Percentiles rank a stretch among this genome's conserved stretches.
Conservation (phyloP, 139 green algal genomes). For the Coelastrella sp. region DNA sequence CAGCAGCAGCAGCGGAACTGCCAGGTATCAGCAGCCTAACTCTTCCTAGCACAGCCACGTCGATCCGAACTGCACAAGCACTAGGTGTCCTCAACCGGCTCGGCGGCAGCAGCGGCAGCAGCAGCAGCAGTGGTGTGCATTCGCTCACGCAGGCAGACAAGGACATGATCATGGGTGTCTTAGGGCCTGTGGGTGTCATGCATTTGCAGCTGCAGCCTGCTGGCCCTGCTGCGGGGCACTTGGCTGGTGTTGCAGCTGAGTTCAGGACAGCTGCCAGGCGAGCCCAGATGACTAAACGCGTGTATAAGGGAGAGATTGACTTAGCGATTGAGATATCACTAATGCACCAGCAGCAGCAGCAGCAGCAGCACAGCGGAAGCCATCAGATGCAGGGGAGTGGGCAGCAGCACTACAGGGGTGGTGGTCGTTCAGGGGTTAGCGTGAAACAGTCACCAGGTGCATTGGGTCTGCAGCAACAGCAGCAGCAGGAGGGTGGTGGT, state of each 20-base stretch:
- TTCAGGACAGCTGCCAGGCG: not conserved
- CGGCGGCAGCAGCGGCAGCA: conserved; percentile 9
- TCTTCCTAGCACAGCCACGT: no score
- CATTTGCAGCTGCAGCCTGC: conserved; percentile 26
- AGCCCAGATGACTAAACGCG: not conserved
- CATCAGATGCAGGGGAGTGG: not conserved
- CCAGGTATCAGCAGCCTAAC: not conserved
- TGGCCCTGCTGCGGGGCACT: not conserved
- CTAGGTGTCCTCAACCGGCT: conserved; percentile 24
- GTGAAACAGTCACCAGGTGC: not conserved
- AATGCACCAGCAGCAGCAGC: conserved; percentile 14
- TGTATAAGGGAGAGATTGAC: conserved; percentile 32
- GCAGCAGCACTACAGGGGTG: not conserved
- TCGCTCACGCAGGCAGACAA: not conserved
- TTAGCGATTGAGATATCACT: conserved; percentile 22
- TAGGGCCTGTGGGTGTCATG: not conserved
- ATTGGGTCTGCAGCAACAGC: not conserved
- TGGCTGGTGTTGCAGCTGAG: not conserved
- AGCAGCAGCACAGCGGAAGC: not conserved
- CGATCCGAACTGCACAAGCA: not conserved
- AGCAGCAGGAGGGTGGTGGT: not conserved
- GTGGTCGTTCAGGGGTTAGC: not conserved
- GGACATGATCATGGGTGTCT: not conserved
- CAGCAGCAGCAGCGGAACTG: conserved; percentile 17
- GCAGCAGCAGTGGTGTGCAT: not conserved